Base-by-base conservation (phyloP, 805 yeast species). In the Yarrowia sp. region DNA sequence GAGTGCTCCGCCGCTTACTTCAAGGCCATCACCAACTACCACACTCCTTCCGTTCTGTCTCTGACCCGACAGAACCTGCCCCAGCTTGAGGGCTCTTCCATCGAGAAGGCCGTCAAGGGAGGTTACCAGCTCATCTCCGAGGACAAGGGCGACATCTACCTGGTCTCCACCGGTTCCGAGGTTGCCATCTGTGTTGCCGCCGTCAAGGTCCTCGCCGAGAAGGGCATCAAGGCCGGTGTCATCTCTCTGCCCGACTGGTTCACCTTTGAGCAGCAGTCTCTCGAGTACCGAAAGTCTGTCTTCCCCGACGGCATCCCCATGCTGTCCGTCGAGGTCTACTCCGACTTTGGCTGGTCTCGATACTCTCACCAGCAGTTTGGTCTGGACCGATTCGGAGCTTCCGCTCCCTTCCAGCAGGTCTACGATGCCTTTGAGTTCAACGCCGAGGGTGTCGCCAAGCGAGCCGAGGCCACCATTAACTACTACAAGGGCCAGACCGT, bases 341-440 rank as follows among this genome's bases (percentile, higher is more conserved):
- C 97, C 69, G 87, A 97, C 68, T 83, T 85, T 75, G 97, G 97
- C 70, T 95, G 99, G 99, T 84, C 89, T 76, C 90, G 88, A 82
- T 95, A 92, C 85, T 87, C 98, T 70, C 99, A 95, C 83, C 96
- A 90, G 84, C 97, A 92, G 81, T 91, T 94, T 77, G 97, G 98
- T 82, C 85, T 95, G 78, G 87, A 92, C 87, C 87, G 91, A 83
- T 95, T 95, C 79, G 99, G 99, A 86, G 95, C 93, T 71, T 92
- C 98, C 71, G 99, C 97, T 79, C 90, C 91, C 80, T 95, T 89
- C 78, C 81, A 82, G 70, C 91, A 90, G 72, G 85, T 94, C 71
- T 95, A 88, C 89, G 86, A 91, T 81, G 82, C 77, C 83, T 91
- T 94, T 75, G 97, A 86, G 74, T 95, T 95, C 85, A 92, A 97